Conservation (phyloP, 2,329 filamentous ascomycete genomes). For the Fonsecaea multimorphosa region DNA sequence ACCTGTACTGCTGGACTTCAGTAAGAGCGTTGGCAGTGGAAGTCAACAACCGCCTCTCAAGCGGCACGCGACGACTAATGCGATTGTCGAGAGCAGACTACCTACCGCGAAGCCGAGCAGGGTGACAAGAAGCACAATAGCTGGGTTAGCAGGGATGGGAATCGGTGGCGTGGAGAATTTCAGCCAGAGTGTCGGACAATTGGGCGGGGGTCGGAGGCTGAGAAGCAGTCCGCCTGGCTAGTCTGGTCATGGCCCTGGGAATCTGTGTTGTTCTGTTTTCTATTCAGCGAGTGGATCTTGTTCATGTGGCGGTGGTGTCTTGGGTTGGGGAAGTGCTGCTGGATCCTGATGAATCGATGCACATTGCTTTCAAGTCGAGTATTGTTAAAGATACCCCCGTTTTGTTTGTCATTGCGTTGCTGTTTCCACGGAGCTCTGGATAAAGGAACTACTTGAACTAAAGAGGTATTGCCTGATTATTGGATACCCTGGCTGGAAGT, state of each 20-base stretch:
- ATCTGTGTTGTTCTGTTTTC: neutral
- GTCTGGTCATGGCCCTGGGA: neutral
- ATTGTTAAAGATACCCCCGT: constrained; percentile 15
- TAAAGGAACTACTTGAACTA: neutral
- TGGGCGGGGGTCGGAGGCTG: constrained; percentile 44
- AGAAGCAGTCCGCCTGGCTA: constrained; percentile 44
- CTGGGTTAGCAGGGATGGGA: constrained; percentile 12
- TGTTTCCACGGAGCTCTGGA: neutral
- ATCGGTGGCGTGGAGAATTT: constrained; percentile 33
- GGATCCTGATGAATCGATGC: constrained; percentile 1
- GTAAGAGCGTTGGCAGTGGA: constrained; percentile 33
- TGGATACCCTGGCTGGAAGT: too few relatives aligned
- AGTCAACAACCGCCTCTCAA: constrained; percentile 33
- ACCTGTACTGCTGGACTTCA: constrained; percentile 38
- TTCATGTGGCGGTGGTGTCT: neutral
- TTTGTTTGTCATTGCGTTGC: neutral
- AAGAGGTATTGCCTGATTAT: too few relatives aligned
- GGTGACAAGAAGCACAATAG: constrained; percentile 25
- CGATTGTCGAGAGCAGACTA: constrained; percentile 33
- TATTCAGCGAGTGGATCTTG: neutral
- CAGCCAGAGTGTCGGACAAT: constrained; percentile 41
- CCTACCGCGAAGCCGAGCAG: constrained; percentile 26
- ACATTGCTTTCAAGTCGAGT: constrained; percentile 5
- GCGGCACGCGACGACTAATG: constrained; percentile 35
- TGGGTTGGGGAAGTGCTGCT: neutral